Conservation (phyloP, 2,329 filamentous ascomycete genomes). For the Nothophaeocryptopus gaeumannii region DNA sequence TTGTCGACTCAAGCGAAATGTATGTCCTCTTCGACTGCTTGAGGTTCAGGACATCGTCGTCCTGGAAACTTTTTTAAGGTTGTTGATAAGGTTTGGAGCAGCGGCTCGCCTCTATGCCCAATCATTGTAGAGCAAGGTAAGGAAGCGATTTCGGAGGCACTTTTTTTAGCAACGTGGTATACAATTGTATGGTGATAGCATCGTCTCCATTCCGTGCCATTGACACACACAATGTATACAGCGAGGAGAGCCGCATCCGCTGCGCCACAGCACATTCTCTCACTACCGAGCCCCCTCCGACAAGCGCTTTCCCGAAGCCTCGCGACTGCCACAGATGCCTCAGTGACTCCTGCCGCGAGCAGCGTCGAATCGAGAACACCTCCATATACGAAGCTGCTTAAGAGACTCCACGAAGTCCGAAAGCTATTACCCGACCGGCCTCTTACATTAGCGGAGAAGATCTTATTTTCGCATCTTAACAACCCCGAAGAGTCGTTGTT, state of each 20-base stretch:
- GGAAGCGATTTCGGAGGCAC: not conserved
- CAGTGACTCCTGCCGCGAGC: conserved; percentile 25
- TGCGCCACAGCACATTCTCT: conserved; percentile 14
- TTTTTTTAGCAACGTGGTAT: too few species aligned
- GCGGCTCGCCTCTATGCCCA: not conserved
- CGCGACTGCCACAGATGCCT: conserved; percentile 30
- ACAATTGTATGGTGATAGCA: too few species aligned
- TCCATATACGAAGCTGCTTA: conserved; percentile 78
- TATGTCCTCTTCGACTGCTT: too few species aligned
- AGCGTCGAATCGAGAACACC: conserved; percentile 59
- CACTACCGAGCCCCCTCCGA: conserved; percentile 22
- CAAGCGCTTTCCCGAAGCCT: conserved; percentile 29
- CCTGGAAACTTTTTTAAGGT: too few species aligned
- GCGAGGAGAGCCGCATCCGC: conserved; percentile 24
- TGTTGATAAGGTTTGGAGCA: too few species aligned
- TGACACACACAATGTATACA: conserved; percentile 25
- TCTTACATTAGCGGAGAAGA: conserved; percentile 94
- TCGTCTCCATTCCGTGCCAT: conserved; percentile 2
- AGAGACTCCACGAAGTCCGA: conserved; percentile 71
- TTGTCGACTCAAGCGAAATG: too few species aligned
- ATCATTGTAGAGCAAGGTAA: not conserved
- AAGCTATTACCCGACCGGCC: conserved; percentile 61
- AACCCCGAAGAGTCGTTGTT: conserved; percentile 85
- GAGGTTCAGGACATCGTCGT: too few species aligned
- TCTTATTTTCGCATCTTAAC: conserved; percentile 92